Evolutionary conservation across 805 yeast species (phyloP), one percentile per base, ranked within the genome.

Genomic region (Candida andamanensis): DNA sequence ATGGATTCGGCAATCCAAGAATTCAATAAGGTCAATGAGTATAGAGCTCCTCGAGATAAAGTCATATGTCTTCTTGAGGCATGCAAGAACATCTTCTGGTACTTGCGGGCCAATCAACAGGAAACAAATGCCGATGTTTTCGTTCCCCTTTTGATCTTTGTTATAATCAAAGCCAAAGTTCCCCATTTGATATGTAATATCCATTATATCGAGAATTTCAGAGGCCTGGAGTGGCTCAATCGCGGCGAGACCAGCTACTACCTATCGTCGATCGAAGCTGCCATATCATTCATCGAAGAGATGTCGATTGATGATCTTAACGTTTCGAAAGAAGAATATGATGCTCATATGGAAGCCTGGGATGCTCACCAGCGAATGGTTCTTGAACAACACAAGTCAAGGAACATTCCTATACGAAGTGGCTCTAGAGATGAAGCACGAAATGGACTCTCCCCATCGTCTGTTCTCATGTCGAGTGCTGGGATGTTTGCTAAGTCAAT

Each of bases 11-110:
- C 97, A 0, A 71, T 79, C 1, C 65, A 63, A 9, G 97, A 92
- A 56, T 66, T 92, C 29, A 64, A 68, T 41, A 86, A 86, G 46
- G 78, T 92, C 48, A 82, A 83, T 54, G 69, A 75, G 32, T 94
- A 82, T 54, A 74, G 94, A 45, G 90, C 97, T 0, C 98, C 98
- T 11, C 67, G 98, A 32, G 98, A 94, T 52, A 92, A 92, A 50
- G 77, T 86, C 41, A 85, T 92, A 23, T 92, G 97, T 53, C 69
- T 92, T 3, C 67, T 92, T 40, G 94, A 92, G 58, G 78, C 92
- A 32, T 90, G 97, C 51, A 90, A 90, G 56, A 89, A 92, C 14
- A 80, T 94, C 5, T 89, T 87, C 64, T 94, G 95, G 8, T 68
- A 85, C 36, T 72, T 94, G 28, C 78, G 87, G 40, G 84, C 78